Base-by-base conservation (phyloP, 345 rosid species). In the Sisymbrium irio region DNA sequence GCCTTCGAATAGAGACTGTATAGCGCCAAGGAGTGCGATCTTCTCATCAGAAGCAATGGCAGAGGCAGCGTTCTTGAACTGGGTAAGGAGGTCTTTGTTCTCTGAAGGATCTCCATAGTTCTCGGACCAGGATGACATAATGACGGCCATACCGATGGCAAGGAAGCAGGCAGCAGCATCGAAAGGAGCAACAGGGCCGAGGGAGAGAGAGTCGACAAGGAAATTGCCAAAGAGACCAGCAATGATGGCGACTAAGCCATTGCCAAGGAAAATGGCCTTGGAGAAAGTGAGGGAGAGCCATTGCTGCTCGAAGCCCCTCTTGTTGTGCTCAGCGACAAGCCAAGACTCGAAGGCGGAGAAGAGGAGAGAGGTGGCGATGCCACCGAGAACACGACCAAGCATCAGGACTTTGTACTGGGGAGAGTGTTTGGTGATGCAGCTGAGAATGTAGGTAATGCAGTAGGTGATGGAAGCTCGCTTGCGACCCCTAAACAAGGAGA, bases 1-100 rank as follows among this genome's bases (percentile, higher is more conserved):
- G 58, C 98, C 98, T 85, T 93, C 97, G 78, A 93, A 93, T n/a
- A 93, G 86, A 55, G 98, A 93, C 79, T 91, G 96, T 22, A 91
- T 93, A 27, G 94, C 98, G 28, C 98, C 98, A 75, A 91, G 83
- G 85, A 93, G 75, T 3, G 95, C 94, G 55, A 93, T 89, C 77
- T 89, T 93, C 73, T 93, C 98, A 89, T 93, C 92, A 64, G 90
- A 79, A 46, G 89, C 89, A 82, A 89, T 87, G 65, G 90, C 90
- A 60, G 75, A 62, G 12, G 87, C 92, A 69, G 96, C 96, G 25
- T 77, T 82, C 85, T 54, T 84, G 81, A 87, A 85, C 73, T 89
- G 96, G 28, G 89, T 65, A 65, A 87, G 65, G 78, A 89, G 73
- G 78, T 83, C 84, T 73, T 87, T 87, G 77, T 59, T 85, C 2